Evolutionary conservation across 345 rosid genomes (phyloP).

Genomic region (Eutrema heterophyllum): DNA sequence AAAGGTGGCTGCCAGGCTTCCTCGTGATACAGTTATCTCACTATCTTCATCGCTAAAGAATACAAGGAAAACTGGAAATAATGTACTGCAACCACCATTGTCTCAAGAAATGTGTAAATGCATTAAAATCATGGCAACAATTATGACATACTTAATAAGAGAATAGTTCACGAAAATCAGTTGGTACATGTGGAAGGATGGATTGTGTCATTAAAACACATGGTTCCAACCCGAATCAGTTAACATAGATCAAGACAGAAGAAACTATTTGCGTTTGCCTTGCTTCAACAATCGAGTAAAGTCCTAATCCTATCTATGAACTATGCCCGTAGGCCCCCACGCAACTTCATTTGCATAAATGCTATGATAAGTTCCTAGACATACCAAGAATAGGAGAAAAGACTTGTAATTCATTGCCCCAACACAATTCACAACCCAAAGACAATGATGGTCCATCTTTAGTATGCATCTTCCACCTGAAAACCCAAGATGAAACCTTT

Average conservation of each 20-base stretch:
- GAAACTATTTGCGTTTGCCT: background rate
- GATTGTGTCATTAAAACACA: background rate
- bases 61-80: conserved; percentile 59
- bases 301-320: background rate
- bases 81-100: conserved; percentile 58
- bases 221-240: no score
- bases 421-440: conserved; percentile 89
- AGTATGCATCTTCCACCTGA: conserved; percentile 80
- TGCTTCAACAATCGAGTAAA: background rate
- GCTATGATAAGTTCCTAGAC: conserved; percentile 16
- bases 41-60: conserved; percentile 55
- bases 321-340: background rate
- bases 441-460: conserved; percentile 91
- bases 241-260: background rate
- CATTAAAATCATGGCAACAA: background rate
- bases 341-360: background rate
- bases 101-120: conserved; percentile 72
- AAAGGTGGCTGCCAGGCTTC: conserved; percentile 63
- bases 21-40: conserved; percentile 61
- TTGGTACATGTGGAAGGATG: background rate
- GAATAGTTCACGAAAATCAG: background rate
- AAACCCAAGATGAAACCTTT: conserved; percentile 24
- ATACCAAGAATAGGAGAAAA: conserved; percentile 82
- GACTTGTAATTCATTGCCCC: conserved; percentile 82
- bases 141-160: background rate